These are phyloP conservation scores for Tylopilus vinaceipallidus DNA, from an alignment of 768 basidiomycete genomes.

Conservation along the genomic window DNA sequence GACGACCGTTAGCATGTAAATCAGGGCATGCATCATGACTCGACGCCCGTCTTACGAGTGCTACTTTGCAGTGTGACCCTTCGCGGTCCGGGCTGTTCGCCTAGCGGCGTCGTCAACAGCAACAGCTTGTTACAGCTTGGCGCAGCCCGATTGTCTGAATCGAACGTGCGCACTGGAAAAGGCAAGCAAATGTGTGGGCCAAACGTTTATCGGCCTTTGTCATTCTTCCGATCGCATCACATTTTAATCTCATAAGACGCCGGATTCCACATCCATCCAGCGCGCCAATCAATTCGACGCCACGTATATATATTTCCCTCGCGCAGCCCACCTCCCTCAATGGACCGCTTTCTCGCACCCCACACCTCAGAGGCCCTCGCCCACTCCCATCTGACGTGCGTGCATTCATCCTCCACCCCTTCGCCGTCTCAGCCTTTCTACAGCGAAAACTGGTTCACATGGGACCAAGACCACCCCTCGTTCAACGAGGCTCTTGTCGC, in stretches of 20 bases:
- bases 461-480: slow-evolving; percentile 69
- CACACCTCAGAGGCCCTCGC: slow-evolving; percentile 73
- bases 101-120: too few relatives aligned
- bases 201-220: slow-evolving; percentile 19
- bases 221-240: neutral
- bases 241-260: slow-evolving; percentile 6
- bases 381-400: slow-evolving; percentile 65
- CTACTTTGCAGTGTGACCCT: too few relatives aligned
- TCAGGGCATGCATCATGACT: neutral
- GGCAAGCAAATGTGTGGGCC: slow-evolving; percentile 12
- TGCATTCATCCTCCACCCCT: slow-evolving; percentile 4
- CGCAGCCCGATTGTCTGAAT: too few relatives aligned
- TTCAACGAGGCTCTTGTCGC: slow-evolving; percentile 74
- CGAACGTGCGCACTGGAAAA: slow-evolving; percentile 30
- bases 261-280: neutral
- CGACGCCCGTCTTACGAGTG: too few relatives aligned
- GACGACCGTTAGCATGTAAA: too few relatives aligned
- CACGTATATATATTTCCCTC: slow-evolving; percentile 6
- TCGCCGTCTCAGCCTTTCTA: slow-evolving; percentile 16
- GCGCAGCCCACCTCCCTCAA: slow-evolving; percentile 22
- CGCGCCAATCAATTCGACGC: slow-evolving; percentile 8
- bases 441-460: slow-evolving; percentile 66
- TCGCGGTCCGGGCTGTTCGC: too few relatives aligned
- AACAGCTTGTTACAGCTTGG: too few relatives aligned
- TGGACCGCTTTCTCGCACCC: slow-evolving; percentile 74